Evolutionary conservation across 2,329 filamentous ascomycete genomes (phyloP).

Genomic region (Hypoxylon sp.): DNA sequence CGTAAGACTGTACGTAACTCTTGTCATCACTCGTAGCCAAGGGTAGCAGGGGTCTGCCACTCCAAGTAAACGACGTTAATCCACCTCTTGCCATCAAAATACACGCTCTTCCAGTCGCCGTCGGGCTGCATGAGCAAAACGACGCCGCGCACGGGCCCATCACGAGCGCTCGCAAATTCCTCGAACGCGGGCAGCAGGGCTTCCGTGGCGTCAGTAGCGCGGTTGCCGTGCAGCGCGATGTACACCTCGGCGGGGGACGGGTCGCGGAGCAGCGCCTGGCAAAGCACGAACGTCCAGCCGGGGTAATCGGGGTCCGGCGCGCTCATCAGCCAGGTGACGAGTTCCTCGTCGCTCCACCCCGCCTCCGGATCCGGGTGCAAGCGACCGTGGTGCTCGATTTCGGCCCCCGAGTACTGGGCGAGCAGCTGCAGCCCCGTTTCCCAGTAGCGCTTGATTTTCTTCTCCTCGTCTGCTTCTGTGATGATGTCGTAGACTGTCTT

Average conservation of each 20-base stretch:
- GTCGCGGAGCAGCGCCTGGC: constrained; percentile 27
- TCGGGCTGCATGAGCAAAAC: constrained; percentile 35
- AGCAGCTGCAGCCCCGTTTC: constrained; percentile 27
- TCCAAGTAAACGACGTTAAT: constrained; percentile 45
- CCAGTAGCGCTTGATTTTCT: constrained; percentile 29
- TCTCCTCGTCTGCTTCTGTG: constrained; percentile 7
- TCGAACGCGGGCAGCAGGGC: constrained; percentile 34
- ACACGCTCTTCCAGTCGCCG: constrained; percentile 39
- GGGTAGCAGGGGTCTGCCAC: constrained; percentile 44
- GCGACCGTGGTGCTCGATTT: constrained; percentile 20
- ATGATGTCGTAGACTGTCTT: constrained; percentile 27
- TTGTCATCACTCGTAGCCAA: too few species aligned
- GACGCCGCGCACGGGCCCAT: constrained; percentile 21
- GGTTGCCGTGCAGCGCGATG: constrained; percentile 19
- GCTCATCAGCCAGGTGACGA: constrained; percentile 31
- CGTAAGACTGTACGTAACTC: neutral
- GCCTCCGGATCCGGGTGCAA: constrained; percentile 16
- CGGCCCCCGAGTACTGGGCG: constrained; percentile 16
- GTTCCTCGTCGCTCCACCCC: constrained; percentile 21
- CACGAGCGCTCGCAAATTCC: constrained; percentile 15
- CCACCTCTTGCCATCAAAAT: constrained; percentile 44
- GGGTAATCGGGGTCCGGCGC: constrained; percentile 40
- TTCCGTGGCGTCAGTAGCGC: constrained; percentile 28
- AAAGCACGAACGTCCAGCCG: constrained; percentile 38
- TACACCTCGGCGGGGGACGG: constrained; percentile 24